These are phyloP conservation scores for Apiospora malaysiana DNA, from an alignment of 2,329 filamentous ascomycete genomes.

Conservation along the genomic window DNA sequence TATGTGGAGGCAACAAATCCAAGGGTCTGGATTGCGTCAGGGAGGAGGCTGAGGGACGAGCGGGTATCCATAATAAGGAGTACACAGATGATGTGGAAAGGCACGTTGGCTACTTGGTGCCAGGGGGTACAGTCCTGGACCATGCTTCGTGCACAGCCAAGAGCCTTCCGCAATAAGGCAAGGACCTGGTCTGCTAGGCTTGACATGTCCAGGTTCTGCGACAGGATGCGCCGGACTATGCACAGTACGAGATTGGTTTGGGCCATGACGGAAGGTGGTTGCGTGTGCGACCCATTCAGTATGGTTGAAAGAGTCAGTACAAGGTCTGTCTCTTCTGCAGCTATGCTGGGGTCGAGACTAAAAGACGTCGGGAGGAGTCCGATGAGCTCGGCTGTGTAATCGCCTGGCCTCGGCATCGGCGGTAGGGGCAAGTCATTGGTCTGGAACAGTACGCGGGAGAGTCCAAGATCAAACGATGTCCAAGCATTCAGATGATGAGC, in stretches of 20 bases:
- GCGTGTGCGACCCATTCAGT: constrained; percentile 46
- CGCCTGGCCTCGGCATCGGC: constrained; percentile 36
- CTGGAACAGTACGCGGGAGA: constrained; percentile 50
- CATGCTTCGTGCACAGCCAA: constrained; percentile 54
- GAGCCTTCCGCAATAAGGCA: constrained; percentile 48
- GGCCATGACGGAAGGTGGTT: constrained; percentile 50
- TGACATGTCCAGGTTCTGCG: constrained; percentile 53
- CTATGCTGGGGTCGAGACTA: constrained; percentile 57
- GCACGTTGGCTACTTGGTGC: constrained; percentile 66
- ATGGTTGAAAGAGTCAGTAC: constrained; percentile 49
- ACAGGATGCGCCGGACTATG: constrained; percentile 59
- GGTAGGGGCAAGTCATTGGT: constrained; percentile 4
- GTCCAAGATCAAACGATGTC: constrained; percentile 64
- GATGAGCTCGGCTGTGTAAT: constrained; percentile 55
- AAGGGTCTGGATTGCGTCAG: constrained; percentile 56
- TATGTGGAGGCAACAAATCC: constrained; percentile 48
- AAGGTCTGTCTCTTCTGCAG: constrained; percentile 48
- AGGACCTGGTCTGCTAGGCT: constrained; percentile 52
- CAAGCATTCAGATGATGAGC: constrained; percentile 64
- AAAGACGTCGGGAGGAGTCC: constrained; percentile 59
- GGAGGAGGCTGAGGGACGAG: constrained; percentile 53
- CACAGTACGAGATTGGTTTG: constrained; percentile 63
- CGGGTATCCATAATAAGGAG: constrained; percentile 60
- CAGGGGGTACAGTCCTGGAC: constrained; percentile 53
- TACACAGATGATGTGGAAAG: constrained; percentile 63